These are phyloP conservation scores for Neurospora pannonica DNA, from an alignment of 495 filamentous ascomycete genomes.

Conservation along the genomic window DNA sequence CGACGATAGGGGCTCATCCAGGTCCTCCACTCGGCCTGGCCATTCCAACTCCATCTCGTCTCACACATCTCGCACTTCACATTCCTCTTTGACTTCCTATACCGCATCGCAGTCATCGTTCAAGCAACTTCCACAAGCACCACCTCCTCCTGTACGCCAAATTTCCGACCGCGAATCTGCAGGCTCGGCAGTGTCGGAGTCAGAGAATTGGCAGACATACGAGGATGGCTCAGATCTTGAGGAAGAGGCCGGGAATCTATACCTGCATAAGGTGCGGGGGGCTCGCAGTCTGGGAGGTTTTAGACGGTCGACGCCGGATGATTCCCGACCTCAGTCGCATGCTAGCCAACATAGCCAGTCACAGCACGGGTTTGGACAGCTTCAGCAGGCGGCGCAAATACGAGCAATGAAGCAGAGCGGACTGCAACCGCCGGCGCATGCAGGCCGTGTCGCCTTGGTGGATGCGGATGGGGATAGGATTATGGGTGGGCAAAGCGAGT, in stretches of 20 bases:
- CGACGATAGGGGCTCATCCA: slow-evolving; percentile 45
- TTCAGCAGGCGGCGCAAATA: slow-evolving; percentile 1
- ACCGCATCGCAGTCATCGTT: neutral
- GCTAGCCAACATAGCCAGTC: slow-evolving; percentile 3
- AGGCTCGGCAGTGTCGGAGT: slow-evolving; percentile 60
- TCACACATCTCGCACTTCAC: slow-evolving; percentile 21
- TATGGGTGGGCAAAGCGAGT: slow-evolving; percentile 40
- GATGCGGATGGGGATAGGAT: slow-evolving; percentile 42
- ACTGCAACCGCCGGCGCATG: slow-evolving; percentile 25
- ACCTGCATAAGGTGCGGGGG: slow-evolving; percentile 66
- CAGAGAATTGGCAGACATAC: slow-evolving; percentile 95
- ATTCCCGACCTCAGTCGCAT: slow-evolving; percentile 8
- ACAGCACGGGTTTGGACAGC: neutral
- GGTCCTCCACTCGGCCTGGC: slow-evolving; percentile 2
- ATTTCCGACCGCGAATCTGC: slow-evolving; percentile 63
- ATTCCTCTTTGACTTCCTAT: slow-evolving; percentile 10
- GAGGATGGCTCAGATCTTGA: slow-evolving; percentile 71
- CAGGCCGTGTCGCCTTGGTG: slow-evolving; percentile 22
- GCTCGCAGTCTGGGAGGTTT: slow-evolving; percentile 33
- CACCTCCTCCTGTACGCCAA: slow-evolving; percentile 39
- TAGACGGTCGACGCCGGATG: slow-evolving; percentile 42
- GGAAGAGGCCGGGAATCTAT: slow-evolving; percentile 59
- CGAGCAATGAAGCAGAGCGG: slow-evolving; percentile 31
- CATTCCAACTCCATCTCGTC: slow-evolving; percentile 11
- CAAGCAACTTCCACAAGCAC: slow-evolving; percentile 17